phyloP scores from a whole-genome alignment of 2,329 filamentous ascomycete genomes.

The Geoglossum cookeanum region DNA sequence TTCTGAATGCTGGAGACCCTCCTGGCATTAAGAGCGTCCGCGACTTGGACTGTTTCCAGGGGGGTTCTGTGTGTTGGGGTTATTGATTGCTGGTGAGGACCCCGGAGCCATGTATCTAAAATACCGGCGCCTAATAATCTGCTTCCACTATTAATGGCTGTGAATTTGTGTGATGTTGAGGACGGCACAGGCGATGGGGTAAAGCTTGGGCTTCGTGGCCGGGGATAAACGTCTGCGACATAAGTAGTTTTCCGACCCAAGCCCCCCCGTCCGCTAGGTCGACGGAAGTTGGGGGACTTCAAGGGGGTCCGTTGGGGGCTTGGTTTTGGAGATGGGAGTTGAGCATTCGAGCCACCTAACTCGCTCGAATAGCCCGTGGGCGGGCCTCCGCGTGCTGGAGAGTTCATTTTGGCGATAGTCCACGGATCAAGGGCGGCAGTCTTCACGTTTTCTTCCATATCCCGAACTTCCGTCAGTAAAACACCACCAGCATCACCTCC shows the following conservation, averaged over 20 bases:
- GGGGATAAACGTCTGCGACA: too few species aligned
- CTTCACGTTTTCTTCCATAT: slow-evolving; percentile 16
- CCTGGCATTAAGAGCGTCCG: not conserved
- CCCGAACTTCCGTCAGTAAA: slow-evolving; percentile 8
- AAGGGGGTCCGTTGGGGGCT: not conserved
- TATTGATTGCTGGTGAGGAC: not conserved
- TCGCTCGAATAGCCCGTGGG: not conserved
- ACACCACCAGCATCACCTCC: slow-evolving; percentile 18
- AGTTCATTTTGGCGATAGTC: slow-evolving; percentile 29
- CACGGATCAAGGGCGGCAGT: slow-evolving; percentile 27
- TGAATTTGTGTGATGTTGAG: not conserved
- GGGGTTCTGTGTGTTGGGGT: too few species aligned
- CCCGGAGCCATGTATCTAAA: not conserved
- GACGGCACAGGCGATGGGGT: not conserved
- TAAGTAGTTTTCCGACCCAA: not conserved
- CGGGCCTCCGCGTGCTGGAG: slow-evolving; percentile 4
- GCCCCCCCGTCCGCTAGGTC: not conserved
- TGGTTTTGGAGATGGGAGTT: not conserved
- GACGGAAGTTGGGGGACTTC: not conserved
- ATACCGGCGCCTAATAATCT: not conserved
- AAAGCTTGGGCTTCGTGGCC: too few species aligned
- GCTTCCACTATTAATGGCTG: not conserved
- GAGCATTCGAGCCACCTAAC: not conserved
- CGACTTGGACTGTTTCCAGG: not conserved
- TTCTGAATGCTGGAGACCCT: not conserved